Base-by-base conservation (phyloP, 345 rosid genomes). In the Chamaenerion angustifolium region DNA sequence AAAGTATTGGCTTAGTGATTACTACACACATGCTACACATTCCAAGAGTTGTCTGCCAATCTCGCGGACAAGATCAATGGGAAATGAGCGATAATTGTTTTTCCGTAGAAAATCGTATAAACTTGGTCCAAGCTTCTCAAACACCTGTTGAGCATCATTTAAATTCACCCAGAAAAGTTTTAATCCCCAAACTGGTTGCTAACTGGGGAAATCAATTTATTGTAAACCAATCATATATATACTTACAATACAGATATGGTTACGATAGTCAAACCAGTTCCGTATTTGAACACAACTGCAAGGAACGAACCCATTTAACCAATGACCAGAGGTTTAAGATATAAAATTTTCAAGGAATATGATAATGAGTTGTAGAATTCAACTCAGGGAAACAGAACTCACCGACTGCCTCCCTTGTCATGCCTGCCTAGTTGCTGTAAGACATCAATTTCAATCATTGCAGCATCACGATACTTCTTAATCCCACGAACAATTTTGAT, bases 61-160 rank as follows among this genome's bases (percentile, higher is more conserved):
- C 56, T 81, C 85, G 15, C 81, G 77, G 48, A 76, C 85, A 71
- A 78, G 89, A 71, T 78, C 82, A 66, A 78, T 78, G 11, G 85
- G 81, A 70, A 74, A 78, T 44, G 81, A 68, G 66, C 72, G 75
- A 68, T 78, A 81, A 69, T 69, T 76, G 68, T 81, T 81, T 74
- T 79, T 79, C 56, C 63, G 65, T 61, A 81, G 80, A 74, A 81
- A 78, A 72, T 81, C 82, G 40, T 78, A 78, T 56, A 81, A 65
- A 73, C 85, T 81, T 66, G 85, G 89, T 54, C 89, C 89, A 64
- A 81, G 89, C 85, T 73, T 78, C 82, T 78, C 89, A 76, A 81
- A 78, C 42, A 81, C 89, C 89, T 81, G 77, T 63, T 42, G 63
- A 31, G 61, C 58, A 92, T 51, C 44, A 53, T 52, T 46, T 45